Percentiles rank a stretch among this genome's conserved stretches.
These are phyloP conservation scores for Kwoniella europaea DNA, from an alignment of 768 basidiomycete genomes.

Conservation along the genomic window DNA sequence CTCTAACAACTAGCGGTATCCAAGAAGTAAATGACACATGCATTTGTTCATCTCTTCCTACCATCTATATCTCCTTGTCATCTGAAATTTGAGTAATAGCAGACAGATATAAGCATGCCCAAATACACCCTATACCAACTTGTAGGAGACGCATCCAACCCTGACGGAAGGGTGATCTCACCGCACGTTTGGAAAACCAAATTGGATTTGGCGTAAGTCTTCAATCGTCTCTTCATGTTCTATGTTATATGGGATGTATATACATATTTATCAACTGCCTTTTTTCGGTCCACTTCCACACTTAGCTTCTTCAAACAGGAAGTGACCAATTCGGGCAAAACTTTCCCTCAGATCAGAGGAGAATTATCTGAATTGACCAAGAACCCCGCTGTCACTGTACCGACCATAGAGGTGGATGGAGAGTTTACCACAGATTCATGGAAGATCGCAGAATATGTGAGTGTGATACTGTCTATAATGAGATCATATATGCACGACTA, in stretches of 20 bases:
- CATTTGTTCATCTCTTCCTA: background rate
- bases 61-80: background rate
- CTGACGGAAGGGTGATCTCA: constrained; percentile 18
- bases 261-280: too few relatives aligned
- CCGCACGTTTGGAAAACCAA: constrained; percentile 33
- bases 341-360: constrained; percentile 25
- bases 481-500: too few relatives aligned
- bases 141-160: constrained; percentile 20
- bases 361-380: constrained; percentile 27
- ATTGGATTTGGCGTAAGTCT: constrained; percentile 23
- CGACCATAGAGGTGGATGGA: constrained; percentile 24
- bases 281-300: background rate
- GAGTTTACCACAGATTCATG: constrained; percentile 24
- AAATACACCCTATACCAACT: constrained; percentile 21
- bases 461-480: background rate
- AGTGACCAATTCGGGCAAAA: constrained; percentile 6
- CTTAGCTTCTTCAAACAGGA: constrained; percentile 21
- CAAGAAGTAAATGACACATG: background rate
- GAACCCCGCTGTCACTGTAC: constrained; percentile 31
- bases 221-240: background rate
- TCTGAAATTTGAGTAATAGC: background rate
- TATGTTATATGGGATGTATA: background rate
- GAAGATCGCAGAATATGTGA: constrained; percentile 29
- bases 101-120: constrained; percentile 1
- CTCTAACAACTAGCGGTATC: background rate